Percentiles rank a stretch among this genome's conserved stretches.
Evolutionary conservation across 2,329 filamentous ascomycete species (phyloP).

Genomic region (Botrytis medusae): DNA sequence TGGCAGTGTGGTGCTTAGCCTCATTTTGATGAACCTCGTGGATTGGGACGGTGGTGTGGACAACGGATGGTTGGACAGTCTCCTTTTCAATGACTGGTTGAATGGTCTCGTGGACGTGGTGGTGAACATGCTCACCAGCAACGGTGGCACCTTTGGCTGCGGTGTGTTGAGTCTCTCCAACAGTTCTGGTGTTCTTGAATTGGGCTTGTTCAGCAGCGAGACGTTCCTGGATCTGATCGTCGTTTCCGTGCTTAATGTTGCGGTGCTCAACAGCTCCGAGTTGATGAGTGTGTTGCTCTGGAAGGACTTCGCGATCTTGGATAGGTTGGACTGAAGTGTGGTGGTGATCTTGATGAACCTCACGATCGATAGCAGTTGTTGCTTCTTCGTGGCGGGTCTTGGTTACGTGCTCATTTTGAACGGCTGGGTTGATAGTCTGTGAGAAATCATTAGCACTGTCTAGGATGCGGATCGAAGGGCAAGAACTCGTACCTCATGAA

Average conservation of each 20-base stretch:
- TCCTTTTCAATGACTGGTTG: constrained; percentile 72
- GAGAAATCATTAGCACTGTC: constrained; percentile 14
- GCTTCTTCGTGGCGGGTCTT: constrained; percentile 62
- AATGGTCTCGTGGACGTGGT: constrained; percentile 51
- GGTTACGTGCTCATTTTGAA: constrained; percentile 60
- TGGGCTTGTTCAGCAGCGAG: constrained; percentile 54
- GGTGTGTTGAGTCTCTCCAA: constrained; percentile 51
- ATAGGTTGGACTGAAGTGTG: constrained; percentile 70
- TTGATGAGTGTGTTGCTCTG: constrained; percentile 64
- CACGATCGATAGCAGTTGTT: constrained; percentile 62
- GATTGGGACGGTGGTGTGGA: constrained; percentile 71
- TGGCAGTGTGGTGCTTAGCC: constrained; percentile 64
- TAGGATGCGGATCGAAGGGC: not conserved
- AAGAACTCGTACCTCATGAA: constrained; percentile 53
- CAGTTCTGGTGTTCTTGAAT: constrained; percentile 52
- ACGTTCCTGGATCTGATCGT: constrained; percentile 46
- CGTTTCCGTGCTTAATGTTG: constrained; percentile 60
- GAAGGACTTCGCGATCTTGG: constrained; percentile 51
- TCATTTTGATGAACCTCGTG: constrained; percentile 71
- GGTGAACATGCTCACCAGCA: constrained; percentile 63
- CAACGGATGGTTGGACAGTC: constrained; percentile 62
- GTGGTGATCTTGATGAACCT: constrained; percentile 71
- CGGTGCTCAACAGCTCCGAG: constrained; percentile 59
- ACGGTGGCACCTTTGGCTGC: constrained; percentile 50
- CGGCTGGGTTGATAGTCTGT: constrained; percentile 54